Evolutionary conservation across 1,139 yeast species (phyloP), one percentile per base, ranked within the genome.

Genomic region (Kurtzmaniella quercitrusa): DNA sequence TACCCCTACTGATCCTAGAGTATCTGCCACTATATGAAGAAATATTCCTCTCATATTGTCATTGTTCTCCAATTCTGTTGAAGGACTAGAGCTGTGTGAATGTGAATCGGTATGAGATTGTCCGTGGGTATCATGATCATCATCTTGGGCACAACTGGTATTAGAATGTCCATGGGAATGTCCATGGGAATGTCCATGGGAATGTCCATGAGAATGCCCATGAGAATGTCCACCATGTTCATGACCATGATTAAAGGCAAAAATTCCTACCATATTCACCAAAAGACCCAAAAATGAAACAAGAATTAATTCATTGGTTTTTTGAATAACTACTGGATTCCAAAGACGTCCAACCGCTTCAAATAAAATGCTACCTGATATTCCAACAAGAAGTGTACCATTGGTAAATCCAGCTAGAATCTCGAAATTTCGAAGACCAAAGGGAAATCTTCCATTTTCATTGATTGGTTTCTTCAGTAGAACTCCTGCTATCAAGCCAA

Each of bases 31-130:
- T 38, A 93, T 87, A 55, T 93, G 99, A 38, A 93, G 68, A 54
- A 93, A 93, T 10, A 93, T 89, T 18, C 99, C 99, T 49, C 83
- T 82, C 95, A 93, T 88, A 60, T 93, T 93, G 56, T 91, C 96
- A 58, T 87, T 87, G 70, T 67, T 65, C 16, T 50, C 62, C 25
- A 63, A 63, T 34, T 56, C 60, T 12, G 45, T 51, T 31, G 49
- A 54, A 27, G 31, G 14, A 10, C 12, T n/a, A 5, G 31, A 12
- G n/a, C 14, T 10, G 14, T 27, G 12, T 27, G 31, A 27, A 19
- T 40, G 42, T 34, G 46, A 16, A 49, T 52, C 56, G n/a, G 49
- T 25, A 43, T 65, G 64, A 0, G 53, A 47, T 45, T 59, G 31
- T 7, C 14, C 12, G 63, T 16, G 43, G 41, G 37, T 36, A 23